A percentile compares a stretch with the other conserved stretches of the same genome.
phyloP scores from a whole-genome alignment of 768 basidiomycete genomes.

The Crucibulum laeve region DNA sequence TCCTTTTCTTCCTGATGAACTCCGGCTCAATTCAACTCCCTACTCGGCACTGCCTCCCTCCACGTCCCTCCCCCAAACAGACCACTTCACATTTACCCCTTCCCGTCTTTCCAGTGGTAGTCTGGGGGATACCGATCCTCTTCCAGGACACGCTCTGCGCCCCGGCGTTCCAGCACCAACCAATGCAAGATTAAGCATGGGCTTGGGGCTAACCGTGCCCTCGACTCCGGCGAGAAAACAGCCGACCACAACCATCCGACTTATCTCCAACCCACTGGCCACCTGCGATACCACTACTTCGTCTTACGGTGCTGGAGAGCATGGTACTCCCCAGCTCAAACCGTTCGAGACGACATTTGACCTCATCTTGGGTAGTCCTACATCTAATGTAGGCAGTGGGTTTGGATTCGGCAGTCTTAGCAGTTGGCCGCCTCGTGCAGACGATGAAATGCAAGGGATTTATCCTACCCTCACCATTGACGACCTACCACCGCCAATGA shows the following conservation, averaged over 20 bases:
- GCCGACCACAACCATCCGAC: constrained; percentile 48
- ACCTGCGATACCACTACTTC: constrained; percentile 8
- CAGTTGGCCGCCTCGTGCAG: constrained; percentile 26
- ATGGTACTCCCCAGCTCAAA: constrained; percentile 57
- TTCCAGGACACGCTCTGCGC: constrained; percentile 57
- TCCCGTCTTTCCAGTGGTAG: constrained; percentile 18
- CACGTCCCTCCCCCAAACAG: constrained; percentile 35
- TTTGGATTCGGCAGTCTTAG: constrained; percentile 19
- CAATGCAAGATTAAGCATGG: constrained; percentile 59
- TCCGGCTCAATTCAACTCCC: constrained; percentile 34
- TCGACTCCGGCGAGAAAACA: constrained; percentile 35
- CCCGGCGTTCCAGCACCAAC: constrained; percentile 58
- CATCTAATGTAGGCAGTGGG: constrained; percentile 10
- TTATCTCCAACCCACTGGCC: constrained; percentile 33
- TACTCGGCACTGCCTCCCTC: constrained; percentile 36
- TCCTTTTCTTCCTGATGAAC: constrained; percentile 22
- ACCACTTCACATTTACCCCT: constrained; percentile 43
- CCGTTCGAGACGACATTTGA: constrained; percentile 69
- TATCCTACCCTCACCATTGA: constrained; percentile 34
- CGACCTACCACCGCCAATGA: constrained; percentile 18
- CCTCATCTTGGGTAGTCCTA: constrained; percentile 55
- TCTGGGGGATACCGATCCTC: constrained; percentile 34
- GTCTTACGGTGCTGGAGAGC: constrained; percentile 15
- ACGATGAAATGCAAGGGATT: constrained; percentile 20
- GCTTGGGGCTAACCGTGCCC: constrained; percentile 33